Conservation (phyloP, 2,329 filamentous ascomycete genomes). For the Rhinocladiella mackenziei region DNA sequence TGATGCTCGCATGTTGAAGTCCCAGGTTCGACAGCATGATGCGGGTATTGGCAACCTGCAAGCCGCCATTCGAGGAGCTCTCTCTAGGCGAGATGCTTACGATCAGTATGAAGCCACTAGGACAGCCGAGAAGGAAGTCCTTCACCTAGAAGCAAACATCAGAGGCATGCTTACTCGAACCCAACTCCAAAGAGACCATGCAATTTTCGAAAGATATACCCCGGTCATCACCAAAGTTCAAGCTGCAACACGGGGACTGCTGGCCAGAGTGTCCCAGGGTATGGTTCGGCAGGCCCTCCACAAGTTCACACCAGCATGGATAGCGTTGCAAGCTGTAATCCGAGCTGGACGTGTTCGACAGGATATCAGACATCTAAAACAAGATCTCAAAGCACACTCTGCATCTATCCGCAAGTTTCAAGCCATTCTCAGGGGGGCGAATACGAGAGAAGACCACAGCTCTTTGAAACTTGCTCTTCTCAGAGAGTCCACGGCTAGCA, state of each 20-base stretch:
- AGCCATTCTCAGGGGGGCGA: conserved; percentile 48
- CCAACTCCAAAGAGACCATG: conserved; percentile 13
- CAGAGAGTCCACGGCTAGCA: conserved; percentile 54
- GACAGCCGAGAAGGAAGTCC: conserved; percentile 62
- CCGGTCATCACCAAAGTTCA: conserved; percentile 47
- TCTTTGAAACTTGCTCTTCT: conserved; percentile 53
- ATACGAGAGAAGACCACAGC: conserved; percentile 41
- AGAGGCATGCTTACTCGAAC: conserved; percentile 48
- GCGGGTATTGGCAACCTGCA: conserved; percentile 50
- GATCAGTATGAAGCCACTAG: conserved; percentile 59
- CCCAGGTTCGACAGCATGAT: conserved; percentile 38
- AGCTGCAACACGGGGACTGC: conserved; percentile 35
- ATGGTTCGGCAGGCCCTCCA: conserved; percentile 41
- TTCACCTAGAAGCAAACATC: conserved; percentile 58
- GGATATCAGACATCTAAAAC: conserved; percentile 33
- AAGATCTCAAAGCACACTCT: conserved; percentile 45
- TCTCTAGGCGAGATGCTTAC: conserved; percentile 40
- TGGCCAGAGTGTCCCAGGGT: conserved; percentile 38
- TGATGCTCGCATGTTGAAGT: conserved; percentile 42
- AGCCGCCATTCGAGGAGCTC: conserved; percentile 51
- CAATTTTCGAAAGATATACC: conserved; percentile 21
- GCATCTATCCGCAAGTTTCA: conserved; percentile 48
- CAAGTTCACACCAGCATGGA: conserved; percentile 41
- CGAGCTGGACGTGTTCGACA: conserved; percentile 39
- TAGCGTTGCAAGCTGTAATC: conserved; percentile 44